Evolutionary conservation across 148 eudicot species (phyloP).

Genomic region (Tetragonia tetragonoides): DNA sequence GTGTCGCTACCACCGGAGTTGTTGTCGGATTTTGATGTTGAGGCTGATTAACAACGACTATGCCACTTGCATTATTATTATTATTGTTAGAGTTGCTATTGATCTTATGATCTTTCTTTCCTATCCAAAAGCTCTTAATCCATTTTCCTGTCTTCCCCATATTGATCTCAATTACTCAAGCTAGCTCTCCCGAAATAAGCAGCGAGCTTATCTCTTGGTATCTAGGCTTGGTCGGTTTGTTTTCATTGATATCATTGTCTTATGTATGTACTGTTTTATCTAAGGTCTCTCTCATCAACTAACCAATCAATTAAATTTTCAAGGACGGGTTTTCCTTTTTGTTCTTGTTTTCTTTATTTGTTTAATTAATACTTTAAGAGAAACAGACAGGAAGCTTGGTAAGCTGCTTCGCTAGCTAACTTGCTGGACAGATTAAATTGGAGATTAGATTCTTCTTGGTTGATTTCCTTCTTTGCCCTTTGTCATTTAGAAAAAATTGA

Average conservation of each 20-base stretch:
- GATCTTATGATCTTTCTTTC: conserved; percentile 48
- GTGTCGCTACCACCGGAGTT: conserved; percentile 38
- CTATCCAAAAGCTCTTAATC: conserved; percentile 58
- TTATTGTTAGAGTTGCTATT: not conserved
- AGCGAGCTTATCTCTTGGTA: no score
- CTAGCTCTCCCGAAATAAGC: no score
- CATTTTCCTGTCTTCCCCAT: conserved; percentile 87
- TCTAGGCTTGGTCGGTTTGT: no score
- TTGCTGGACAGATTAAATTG: conserved; percentile 5
- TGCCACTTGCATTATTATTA: not conserved
- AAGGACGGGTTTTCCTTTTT: no score
- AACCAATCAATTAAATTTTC: not conserved
- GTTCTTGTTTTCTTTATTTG: not conserved
- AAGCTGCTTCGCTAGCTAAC: conserved; percentile 21
- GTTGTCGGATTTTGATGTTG: conserved; percentile 17
- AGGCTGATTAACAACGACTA: not conserved
- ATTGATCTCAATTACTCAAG: conserved; percentile 17
- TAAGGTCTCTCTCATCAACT: conserved; percentile 10
- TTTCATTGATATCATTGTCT: no score
- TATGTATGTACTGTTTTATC: conserved; percentile 5
- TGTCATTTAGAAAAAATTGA: no score
- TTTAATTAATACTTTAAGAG: conserved; percentile 12
- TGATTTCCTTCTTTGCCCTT: conserved; percentile 3
- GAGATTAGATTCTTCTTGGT: conserved; percentile 3
- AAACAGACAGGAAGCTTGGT: conserved; percentile 33